Evolutionary conservation across 1,284 basidiomycete genomes (phyloP).

Genomic region (Trametes pubescens): DNA sequence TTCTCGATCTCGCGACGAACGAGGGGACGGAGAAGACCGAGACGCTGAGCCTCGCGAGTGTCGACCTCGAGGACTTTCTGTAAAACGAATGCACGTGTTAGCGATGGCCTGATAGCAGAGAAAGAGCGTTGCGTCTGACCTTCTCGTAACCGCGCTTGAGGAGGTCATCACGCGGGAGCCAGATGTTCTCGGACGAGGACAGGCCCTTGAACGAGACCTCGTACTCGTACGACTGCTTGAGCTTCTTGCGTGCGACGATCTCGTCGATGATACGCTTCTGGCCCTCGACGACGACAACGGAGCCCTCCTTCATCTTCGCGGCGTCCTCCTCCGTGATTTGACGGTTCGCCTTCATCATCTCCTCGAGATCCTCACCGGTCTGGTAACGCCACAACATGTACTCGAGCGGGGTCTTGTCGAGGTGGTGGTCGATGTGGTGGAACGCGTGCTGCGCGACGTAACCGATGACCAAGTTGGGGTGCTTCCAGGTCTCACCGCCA

Average conservation of each 20-base stretch:
- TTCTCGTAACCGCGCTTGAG: constrained; percentile 98
- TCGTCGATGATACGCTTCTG: constrained; percentile 96
- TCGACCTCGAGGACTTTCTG: constrained; percentile 96
- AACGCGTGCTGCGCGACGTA: constrained; percentile 99
- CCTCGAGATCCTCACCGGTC: constrained; percentile 98
- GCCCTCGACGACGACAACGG: constrained; percentile 87
- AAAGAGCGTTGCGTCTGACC: constrained; percentile 47
- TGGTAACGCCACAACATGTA: constrained; percentile 99
- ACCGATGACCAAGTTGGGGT: constrained; percentile 98
- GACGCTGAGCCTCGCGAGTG: constrained; percentile 96
- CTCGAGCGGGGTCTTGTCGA: constrained; percentile 98
- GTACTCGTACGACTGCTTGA: constrained; percentile 99
- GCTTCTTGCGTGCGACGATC: constrained; percentile 92
- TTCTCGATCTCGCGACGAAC: constrained; percentile 98
- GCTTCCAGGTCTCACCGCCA: constrained; percentile 98
- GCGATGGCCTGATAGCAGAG: neutral
- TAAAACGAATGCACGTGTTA: constrained; percentile 6
- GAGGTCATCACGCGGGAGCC: constrained; percentile 96
- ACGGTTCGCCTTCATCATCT: constrained; percentile 92
- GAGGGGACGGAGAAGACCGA: constrained; percentile 94
- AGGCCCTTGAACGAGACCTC: constrained; percentile 94
- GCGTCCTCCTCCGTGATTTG: constrained; percentile 89
- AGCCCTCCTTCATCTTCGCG: constrained; percentile 97
- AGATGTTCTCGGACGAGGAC: constrained; percentile 95
- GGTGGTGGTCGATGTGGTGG: constrained; percentile 98